Conservation (phyloP, 805 yeast species). For the Wickerhamiella sergipiensis region DNA sequence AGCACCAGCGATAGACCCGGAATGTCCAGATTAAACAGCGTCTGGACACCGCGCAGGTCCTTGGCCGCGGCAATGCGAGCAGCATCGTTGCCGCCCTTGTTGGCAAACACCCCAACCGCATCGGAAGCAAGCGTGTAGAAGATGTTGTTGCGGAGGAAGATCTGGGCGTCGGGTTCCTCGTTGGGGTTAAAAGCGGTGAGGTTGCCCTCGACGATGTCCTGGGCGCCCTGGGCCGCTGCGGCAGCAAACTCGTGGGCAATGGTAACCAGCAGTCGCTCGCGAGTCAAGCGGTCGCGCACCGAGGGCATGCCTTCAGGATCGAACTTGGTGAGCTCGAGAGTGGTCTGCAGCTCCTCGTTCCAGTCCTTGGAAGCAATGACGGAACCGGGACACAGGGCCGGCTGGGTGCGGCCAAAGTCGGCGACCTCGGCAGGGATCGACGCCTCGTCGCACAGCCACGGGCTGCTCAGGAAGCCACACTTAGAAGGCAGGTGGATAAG, state of each 20-base stretch:
- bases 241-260: slow-evolving; percentile 62
- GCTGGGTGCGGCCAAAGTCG: slow-evolving; percentile 51
- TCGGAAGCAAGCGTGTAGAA: slow-evolving; percentile 74
- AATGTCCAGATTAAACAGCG: slow-evolving; percentile 51
- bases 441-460: slow-evolving; percentile 51
- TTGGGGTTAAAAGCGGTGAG: slow-evolving; percentile 68
- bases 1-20: slow-evolving; percentile 55
- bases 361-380: slow-evolving; percentile 47
- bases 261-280: slow-evolving; percentile 64
- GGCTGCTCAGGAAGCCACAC: slow-evolving; percentile 45
- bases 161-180: slow-evolving; percentile 46
- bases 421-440: slow-evolving; percentile 19
- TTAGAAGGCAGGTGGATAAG: slow-evolving; percentile 38
- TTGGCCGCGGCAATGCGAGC: slow-evolving; percentile 67
- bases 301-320: slow-evolving; percentile 25
- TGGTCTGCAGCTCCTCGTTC: slow-evolving; percentile 81
- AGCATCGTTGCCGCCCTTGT: slow-evolving; percentile 71
- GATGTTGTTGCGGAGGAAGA: slow-evolving; percentile 68
- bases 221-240: slow-evolving; percentile 68
- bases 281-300: slow-evolving; percentile 51
- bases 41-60: slow-evolving; percentile 61
- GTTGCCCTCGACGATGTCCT: slow-evolving; percentile 60
- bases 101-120: slow-evolving; percentile 48
- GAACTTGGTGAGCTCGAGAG: slow-evolving; percentile 50
- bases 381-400: slow-evolving; percentile 40